phyloP scores from a whole-genome alignment of 1,284 basidiomycete genomes.

The Mycosarcoma maydis region DNA sequence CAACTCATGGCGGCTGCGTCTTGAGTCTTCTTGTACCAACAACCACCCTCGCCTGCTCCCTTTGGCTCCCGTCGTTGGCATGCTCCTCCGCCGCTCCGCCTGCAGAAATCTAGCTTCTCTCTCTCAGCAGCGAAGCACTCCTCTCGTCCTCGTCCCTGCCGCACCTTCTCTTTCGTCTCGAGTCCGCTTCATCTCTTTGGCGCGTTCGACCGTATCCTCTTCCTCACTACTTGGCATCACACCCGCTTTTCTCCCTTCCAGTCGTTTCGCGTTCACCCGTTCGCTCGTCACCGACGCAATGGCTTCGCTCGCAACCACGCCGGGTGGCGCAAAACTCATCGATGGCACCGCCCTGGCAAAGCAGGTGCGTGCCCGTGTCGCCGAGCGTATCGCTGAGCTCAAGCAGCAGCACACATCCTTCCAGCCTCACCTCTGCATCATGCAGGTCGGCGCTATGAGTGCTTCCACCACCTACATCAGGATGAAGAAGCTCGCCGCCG shows the following conservation, averaged over 20 bases:
- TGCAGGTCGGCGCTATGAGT: conserved; percentile 90
- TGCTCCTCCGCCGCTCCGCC: conserved; percentile 47
- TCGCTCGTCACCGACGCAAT: conserved; percentile 44
- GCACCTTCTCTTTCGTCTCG: not conserved
- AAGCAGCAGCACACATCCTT: conserved; percentile 78
- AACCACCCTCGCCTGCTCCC: not conserved
- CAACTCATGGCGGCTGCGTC: not conserved
- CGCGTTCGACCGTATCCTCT: conserved; percentile 4
- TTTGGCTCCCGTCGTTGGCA: conserved; percentile 27
- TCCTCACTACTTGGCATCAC: not conserved
- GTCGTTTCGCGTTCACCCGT: conserved; percentile 6
- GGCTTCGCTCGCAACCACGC: conserved; percentile 46
- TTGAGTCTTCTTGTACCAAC: not conserved
- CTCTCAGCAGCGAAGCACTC: conserved; percentile 38
- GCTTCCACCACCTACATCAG: conserved; percentile 94
- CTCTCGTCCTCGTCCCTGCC: conserved; percentile 8
- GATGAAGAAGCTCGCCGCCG: conserved; percentile 96
- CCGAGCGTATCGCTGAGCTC: conserved; percentile 50
- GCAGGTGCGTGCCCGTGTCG: conserved; percentile 70
- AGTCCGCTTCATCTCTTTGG: conserved; percentile 10
- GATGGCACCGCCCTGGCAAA: conserved; percentile 89
- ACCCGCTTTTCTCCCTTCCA: conserved; percentile 8
- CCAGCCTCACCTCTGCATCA: conserved; percentile 86
- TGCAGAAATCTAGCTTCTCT: conserved; percentile 41
- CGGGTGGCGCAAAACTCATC: conserved; percentile 73